Percentiles rank a stretch among this genome's conserved stretches.
These are phyloP conservation scores for Neotropicomus parvogracilis DNA, from an alignment of 1,284 basidiomycete species.

Conservation along the genomic window DNA sequence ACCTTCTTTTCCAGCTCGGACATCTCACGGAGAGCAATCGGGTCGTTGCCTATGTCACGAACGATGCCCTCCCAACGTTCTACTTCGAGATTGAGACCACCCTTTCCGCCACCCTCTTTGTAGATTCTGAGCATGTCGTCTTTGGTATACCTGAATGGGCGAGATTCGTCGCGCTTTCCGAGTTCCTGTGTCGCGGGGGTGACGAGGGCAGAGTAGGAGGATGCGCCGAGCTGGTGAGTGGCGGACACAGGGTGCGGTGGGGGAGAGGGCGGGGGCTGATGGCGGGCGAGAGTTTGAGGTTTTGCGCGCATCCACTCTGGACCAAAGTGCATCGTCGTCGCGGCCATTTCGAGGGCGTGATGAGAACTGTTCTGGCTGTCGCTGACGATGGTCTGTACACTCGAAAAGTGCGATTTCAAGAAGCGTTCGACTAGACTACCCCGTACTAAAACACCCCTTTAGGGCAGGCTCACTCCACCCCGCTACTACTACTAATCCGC, in stretches of 20 bases:
- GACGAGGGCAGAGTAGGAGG: conserved; percentile 78
- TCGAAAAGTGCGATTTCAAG: conserved; percentile 19
- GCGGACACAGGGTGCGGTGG: conserved; percentile 42
- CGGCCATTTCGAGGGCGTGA: conserved; percentile 51
- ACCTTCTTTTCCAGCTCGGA: conserved; percentile 88
- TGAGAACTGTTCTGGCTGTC: too few species aligned
- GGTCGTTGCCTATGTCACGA: conserved; percentile 67
- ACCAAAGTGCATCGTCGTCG: conserved; percentile 78
- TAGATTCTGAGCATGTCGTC: conserved; percentile 84
- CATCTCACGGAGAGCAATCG: conserved; percentile 76
- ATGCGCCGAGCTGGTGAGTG: conserved; percentile 48
- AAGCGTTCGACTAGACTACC: conserved; percentile 19
- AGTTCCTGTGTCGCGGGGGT: conserved; percentile 52
- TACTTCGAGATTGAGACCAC: conserved; percentile 77
- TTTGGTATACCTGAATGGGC: conserved; percentile 83
- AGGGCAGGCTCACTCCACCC: conserved; percentile 34
- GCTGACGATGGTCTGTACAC: too few species aligned
- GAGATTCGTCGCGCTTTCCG: conserved; percentile 57
- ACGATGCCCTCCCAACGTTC: conserved; percentile 85
- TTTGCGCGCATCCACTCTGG: conserved; percentile 88
- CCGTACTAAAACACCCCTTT: conserved; percentile 21
- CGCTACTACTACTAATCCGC: conserved; percentile 26
- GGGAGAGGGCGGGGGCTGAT: conserved; percentile 53
- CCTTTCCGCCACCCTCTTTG: conserved; percentile 72
- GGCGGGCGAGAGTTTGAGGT: conserved; percentile 52